Conservation (phyloP, 305 asterid genomes). For the Fraxinus floribunda region DNA sequence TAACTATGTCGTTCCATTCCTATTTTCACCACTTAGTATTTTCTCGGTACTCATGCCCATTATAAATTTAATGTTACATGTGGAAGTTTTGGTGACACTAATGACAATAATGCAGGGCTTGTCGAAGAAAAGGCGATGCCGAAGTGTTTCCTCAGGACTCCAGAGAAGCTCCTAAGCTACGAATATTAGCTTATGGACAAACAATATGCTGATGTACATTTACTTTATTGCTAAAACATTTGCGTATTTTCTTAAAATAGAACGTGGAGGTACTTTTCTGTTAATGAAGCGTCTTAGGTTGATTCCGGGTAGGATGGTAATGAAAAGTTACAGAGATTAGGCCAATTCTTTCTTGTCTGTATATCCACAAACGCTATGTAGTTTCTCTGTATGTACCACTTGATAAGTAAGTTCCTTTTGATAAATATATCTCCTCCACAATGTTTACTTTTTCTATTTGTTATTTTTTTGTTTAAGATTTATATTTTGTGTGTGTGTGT, state of each 20-base stretch:
- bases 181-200: not conserved
- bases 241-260: not conserved
- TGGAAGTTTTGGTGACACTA: not conserved
- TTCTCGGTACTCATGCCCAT: not conserved
- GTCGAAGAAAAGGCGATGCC: constrained; percentile 1
- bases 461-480: not conserved
- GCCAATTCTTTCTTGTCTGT: not conserved
- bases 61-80: not conserved
- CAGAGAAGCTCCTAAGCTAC: not conserved
- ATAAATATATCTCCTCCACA: not conserved
- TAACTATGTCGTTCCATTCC: not conserved
- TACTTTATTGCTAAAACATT: not conserved
- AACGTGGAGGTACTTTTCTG: not conserved
- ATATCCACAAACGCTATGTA: not conserved
- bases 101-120: not conserved
- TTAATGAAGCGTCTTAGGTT: not conserved
- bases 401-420: not conserved
- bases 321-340: not conserved
- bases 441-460: not conserved
- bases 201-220: not conserved
- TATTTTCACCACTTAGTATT: not conserved
- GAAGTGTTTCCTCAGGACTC: constrained; percentile 2
- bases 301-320: not conserved
- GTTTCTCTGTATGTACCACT: not conserved
- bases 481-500: not conserved